A percentile compares a stretch with the other conserved stretches of the same genome.
Conservation (phyloP, 192 early-diverging fungal species). For the Geranomyces variabilis region DNA sequence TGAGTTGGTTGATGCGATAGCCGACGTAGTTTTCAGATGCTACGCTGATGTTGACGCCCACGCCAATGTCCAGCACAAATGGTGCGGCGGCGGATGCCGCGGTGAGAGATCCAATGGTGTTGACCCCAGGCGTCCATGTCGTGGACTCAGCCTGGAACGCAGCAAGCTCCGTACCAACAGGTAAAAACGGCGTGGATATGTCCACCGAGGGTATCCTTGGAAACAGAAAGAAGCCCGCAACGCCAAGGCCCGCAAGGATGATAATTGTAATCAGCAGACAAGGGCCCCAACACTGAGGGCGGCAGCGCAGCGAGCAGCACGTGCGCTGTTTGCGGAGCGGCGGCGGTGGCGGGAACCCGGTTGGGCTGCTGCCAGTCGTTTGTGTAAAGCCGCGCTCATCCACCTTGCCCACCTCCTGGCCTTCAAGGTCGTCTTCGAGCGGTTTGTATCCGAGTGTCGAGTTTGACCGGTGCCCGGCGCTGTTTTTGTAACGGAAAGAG, state of each 20-base stretch:
- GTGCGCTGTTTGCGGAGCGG: neutral
- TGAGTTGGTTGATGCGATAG: conserved; percentile 13
- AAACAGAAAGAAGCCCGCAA: conserved; percentile 38
- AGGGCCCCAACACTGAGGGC: conserved; percentile 12
- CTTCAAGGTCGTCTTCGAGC: no score
- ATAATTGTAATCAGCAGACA: conserved; percentile 19
- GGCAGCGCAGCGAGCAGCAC: conserved; percentile 34
- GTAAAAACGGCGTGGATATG: conserved; percentile 29
- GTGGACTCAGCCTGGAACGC: conserved; percentile 2
- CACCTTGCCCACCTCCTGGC: no score
- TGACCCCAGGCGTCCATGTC: conserved; percentile 19
- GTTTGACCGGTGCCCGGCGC: no score
- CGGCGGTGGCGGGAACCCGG: no score
- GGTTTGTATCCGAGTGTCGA: no score
- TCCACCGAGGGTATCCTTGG: conserved; percentile 34
- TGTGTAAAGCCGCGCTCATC: no score
- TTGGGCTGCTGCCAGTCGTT: no score
- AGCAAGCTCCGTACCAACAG: neutral
- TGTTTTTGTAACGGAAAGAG: no score
- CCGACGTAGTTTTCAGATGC: conserved; percentile 39
- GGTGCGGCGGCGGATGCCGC: conserved; percentile 9
- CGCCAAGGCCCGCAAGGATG: conserved; percentile 30
- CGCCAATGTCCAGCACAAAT: conserved; percentile 24
- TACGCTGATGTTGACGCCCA: conserved; percentile 31
- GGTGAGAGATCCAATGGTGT: neutral